A percentile compares a stretch with the other conserved stretches of the same genome.
phyloP scores from a whole-genome alignment of 257 asterid genomes.

The Nicotiana paniculata region DNA sequence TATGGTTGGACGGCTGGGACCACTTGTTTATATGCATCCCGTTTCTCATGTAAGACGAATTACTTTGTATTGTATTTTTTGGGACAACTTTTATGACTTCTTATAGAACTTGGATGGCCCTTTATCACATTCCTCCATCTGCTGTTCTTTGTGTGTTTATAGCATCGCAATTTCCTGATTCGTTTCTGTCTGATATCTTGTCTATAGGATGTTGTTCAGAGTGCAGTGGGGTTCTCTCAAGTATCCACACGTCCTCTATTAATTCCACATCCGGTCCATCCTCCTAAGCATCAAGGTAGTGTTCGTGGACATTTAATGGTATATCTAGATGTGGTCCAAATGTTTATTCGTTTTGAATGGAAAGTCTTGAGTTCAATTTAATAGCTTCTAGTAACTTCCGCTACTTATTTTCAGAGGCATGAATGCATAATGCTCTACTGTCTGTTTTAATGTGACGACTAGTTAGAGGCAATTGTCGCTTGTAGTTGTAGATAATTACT shows the following conservation, averaged over 20 bases:
- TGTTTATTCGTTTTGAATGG: neutral
- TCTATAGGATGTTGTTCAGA: conserved; percentile 46
- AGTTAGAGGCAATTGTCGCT: neutral
- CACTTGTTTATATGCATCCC: conserved; percentile 64
- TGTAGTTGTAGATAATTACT: neutral
- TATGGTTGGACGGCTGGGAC: conserved; percentile 55
- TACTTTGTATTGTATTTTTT: neutral
- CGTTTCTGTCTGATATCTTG: conserved; percentile 5
- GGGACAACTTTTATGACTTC: neutral
- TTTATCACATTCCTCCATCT: neutral
- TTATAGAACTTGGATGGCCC: neutral
- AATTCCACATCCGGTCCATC: conserved; percentile 45
- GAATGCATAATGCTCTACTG: neutral
- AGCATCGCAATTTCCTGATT: conserved; percentile 11
- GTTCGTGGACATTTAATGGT: neutral
- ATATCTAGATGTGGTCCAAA: neutral
- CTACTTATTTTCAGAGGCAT: neutral
- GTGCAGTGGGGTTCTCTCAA: conserved; percentile 53
- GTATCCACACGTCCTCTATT: conserved; percentile 44
- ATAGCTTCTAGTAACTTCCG: neutral
- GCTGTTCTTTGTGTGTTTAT: neutral
- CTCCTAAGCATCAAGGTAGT: conserved; percentile 76
- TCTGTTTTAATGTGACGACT: neutral
- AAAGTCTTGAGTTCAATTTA: neutral
- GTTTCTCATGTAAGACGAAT: conserved; percentile 53